These are phyloP conservation scores for Fusarium sp. DNA, from an alignment of 2,329 filamentous ascomycete species.

Conservation along the genomic window DNA sequence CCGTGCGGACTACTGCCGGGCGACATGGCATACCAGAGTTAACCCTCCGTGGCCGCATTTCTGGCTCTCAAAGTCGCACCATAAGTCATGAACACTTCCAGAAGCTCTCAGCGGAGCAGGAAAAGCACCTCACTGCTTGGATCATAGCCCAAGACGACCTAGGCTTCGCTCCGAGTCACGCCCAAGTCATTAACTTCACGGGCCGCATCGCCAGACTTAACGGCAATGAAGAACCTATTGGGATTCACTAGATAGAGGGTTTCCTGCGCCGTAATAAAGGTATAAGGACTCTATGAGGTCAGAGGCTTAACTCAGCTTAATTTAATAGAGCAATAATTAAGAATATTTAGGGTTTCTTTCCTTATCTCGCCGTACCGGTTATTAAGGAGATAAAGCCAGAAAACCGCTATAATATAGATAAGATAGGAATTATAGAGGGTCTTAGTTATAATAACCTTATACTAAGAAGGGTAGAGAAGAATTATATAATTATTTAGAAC, in stretches of 20 bases:
- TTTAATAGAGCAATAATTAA: not conserved
- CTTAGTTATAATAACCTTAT: not conserved
- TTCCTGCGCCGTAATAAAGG: not conserved
- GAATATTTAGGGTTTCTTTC: not conserved
- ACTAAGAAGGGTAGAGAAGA: not conserved
- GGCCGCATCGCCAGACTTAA: not conserved
- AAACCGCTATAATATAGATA: not conserved
- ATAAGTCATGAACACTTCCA: not conserved
- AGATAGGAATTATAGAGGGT: not conserved
- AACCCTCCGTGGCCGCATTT: not conserved
- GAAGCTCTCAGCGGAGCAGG: not conserved
- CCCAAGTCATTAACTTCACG: not conserved
- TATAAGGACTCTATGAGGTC: not conserved
- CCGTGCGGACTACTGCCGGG: not conserved
- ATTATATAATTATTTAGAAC: not conserved
- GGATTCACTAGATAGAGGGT: not conserved
- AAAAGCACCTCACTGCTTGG: not conserved
- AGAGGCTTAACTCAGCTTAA: not conserved
- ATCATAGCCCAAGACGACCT: not conserved
- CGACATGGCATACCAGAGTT: not conserved
- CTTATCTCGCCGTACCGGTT: not conserved
- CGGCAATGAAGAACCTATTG: not conserved
- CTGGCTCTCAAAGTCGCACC: not conserved
- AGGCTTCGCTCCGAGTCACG: not conserved
- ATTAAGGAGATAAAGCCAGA: not conserved